phyloP scores from a whole-genome alignment of 495 filamentous ascomycete genomes.

The Parmelia sp. region DNA sequence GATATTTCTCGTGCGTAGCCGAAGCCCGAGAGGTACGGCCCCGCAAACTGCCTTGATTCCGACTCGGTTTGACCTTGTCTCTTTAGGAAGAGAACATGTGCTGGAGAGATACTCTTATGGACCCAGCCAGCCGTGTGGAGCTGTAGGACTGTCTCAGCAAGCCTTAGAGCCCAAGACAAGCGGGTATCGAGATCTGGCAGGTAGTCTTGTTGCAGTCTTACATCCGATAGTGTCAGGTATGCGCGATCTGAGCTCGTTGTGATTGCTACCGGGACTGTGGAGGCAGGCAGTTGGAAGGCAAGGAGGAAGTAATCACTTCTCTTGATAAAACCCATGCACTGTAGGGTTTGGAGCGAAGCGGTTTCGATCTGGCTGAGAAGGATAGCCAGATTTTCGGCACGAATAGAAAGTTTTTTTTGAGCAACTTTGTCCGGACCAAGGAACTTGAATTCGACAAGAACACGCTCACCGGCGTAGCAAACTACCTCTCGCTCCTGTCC shows the following conservation, averaged over 20 bases:
- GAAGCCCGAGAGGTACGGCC: too few relatives aligned
- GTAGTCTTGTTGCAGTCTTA: too few relatives aligned
- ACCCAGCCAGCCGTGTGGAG: slow-evolving; percentile 36
- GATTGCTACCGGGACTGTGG: too few relatives aligned
- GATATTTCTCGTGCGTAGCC: too few relatives aligned
- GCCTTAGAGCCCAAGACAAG: slow-evolving; percentile 7
- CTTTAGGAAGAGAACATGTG: slow-evolving; percentile 32
- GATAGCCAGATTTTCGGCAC: slow-evolving; percentile 16
- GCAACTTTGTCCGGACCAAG: neutral
- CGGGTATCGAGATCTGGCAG: too few relatives aligned
- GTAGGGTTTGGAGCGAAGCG: slow-evolving; percentile 17
- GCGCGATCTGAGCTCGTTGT: too few relatives aligned
- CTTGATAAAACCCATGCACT: slow-evolving; percentile 14
- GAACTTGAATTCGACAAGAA: slow-evolving; percentile 21
- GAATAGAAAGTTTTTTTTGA: slow-evolving; percentile 12
- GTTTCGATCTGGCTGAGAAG: slow-evolving; percentile 14
- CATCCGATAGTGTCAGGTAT: too few relatives aligned
- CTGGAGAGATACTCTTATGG: slow-evolving; percentile 33
- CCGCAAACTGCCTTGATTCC: too few relatives aligned
- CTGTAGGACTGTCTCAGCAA: slow-evolving; percentile 30
- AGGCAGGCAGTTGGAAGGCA: too few relatives aligned
- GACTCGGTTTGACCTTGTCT: neutral
- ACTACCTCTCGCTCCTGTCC: slow-evolving; percentile 5
- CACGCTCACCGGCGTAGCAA: neutral
- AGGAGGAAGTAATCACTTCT: too few relatives aligned